A percentile compares a stretch with the other conserved stretches of the same genome.
Conservation (phyloP, 169 alveolate species). For the Cryptosporidium parvum region DNA sequence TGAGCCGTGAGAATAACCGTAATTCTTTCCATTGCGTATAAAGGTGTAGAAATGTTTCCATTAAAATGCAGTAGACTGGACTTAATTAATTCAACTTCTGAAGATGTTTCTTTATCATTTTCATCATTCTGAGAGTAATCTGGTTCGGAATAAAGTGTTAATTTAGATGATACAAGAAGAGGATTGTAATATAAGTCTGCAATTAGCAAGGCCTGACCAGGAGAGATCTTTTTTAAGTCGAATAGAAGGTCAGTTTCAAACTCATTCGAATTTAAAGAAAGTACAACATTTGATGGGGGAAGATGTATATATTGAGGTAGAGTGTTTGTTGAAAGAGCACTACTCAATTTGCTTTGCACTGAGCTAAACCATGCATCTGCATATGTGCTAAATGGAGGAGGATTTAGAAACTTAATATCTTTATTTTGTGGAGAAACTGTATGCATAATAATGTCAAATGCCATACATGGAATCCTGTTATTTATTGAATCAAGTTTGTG, state of each 20-base stretch:
- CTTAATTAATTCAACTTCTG: conserved; percentile 1
- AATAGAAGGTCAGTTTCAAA: conserved; percentile 36
- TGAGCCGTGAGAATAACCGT: conserved; percentile 16
- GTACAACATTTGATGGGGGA: neutral
- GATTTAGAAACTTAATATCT: neutral
- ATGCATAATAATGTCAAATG: conserved; percentile 76
- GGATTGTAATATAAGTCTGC: conserved; percentile 60
- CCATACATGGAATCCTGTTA: conserved; percentile 62
- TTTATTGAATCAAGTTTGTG: conserved; percentile 37
- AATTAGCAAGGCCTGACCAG: conserved; percentile 28
- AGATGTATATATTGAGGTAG: conserved; percentile 55
- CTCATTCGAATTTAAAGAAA: conserved; percentile 8
- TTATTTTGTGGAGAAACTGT: conserved; percentile 13
- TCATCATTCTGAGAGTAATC: conserved; percentile 9
- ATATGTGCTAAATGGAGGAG: neutral
- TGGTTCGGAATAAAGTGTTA: conserved; percentile 34
- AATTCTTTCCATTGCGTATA: conserved; percentile 40
- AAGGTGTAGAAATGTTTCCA: conserved; percentile 32
- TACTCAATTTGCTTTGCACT: conserved; percentile 14
- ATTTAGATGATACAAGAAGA: conserved; percentile 20
- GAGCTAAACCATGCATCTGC: conserved; percentile 3
- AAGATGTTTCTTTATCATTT: neutral
- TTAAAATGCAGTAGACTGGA: conserved; percentile 26
- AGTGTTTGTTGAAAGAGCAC: conserved; percentile 35
- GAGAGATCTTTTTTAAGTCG: conserved; percentile 3